Evolutionary conservation across 1,284 basidiomycete species (phyloP).

Genomic region (Pseudozyma sp.): DNA sequence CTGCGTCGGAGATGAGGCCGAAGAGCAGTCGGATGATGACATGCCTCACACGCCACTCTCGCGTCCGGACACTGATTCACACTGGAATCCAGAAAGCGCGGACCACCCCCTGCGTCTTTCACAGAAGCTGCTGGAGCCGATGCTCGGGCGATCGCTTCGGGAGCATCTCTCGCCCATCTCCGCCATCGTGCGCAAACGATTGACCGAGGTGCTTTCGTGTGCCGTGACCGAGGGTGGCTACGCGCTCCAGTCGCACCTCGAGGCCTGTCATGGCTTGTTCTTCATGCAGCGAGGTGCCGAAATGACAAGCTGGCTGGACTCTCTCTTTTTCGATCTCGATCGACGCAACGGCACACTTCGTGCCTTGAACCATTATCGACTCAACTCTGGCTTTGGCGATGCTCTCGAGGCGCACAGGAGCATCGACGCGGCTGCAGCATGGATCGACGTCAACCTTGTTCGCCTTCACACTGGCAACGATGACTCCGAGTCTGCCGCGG

Average conservation of each 20-base stretch:
- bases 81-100: constrained; percentile 2
- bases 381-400: constrained; percentile 38
- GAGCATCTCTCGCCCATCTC: constrained; percentile 42
- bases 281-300: constrained; percentile 49
- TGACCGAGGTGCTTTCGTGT: constrained; percentile 33
- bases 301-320: constrained; percentile 36
- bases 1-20: not conserved
- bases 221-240: constrained; percentile 34
- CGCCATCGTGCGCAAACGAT: constrained; percentile 39
- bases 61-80: constrained; percentile 20
- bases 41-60: constrained; percentile 25
- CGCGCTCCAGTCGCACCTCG: constrained; percentile 31
- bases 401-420: constrained; percentile 21
- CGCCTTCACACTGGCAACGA: constrained; percentile 21
- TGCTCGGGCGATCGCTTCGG: constrained; percentile 27
- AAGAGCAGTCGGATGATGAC: not conserved
- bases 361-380: constrained; percentile 23
- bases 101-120: constrained; percentile 1
- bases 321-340: constrained; percentile 38
- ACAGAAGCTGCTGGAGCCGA: constrained; percentile 32
- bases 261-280: constrained; percentile 38
- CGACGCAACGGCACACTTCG: constrained; percentile 18
- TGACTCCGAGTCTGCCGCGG: constrained; percentile 18
- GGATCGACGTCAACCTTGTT: constrained; percentile 45
- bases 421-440: constrained; percentile 2